Evolutionary conservation across 257 asterid species (phyloP), one percentile per base, ranked within the genome.

Genomic region (Solanum lycopersicoides): DNA sequence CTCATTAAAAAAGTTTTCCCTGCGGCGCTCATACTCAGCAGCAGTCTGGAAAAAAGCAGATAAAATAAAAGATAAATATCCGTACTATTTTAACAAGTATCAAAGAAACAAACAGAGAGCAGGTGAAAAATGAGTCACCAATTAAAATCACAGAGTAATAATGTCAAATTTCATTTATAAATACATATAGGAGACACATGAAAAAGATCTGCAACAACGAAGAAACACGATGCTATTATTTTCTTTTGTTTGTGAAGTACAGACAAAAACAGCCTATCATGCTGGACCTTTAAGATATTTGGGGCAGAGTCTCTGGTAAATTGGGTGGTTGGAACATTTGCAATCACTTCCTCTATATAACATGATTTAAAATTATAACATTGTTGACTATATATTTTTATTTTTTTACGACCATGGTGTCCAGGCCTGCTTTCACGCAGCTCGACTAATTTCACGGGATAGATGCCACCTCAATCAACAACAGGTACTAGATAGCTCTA

Each of bases 1-100:
- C 94, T 96, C 99, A 5, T 96, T 94, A 93, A 96, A 96, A 74
- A 96, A 96, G 92, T 94, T 96, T 79, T 96, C 99, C 92, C 92
- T 91, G 82, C 98, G 95, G 8, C 94, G 91, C 88, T 92, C 92
- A 87, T 96, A 95, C 85, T 96, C 99, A 83, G 99, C 99, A 45
- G 97, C 98, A 71, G 99, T 95, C 99, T 96, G 92, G 14, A 86
- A 75, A 28, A 82, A 86, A 68, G 87, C 21, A 85, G 42, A 86
- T 28, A 11, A 84, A 87, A 75, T 76, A n/a, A 83, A 12, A 47
- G 80, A 30, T 37, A 85, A 84, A 77, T 63, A 39, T 13, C 23
- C 3, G 1, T 50, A 50, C 85, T 50, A 82, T 47, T 47, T 50
- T 82, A 12, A 82, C 44, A 50, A 50, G 30, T 65, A 82, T 32